Conservation (phyloP, 768 basidiomycete species). For the Mycena maculata region DNA sequence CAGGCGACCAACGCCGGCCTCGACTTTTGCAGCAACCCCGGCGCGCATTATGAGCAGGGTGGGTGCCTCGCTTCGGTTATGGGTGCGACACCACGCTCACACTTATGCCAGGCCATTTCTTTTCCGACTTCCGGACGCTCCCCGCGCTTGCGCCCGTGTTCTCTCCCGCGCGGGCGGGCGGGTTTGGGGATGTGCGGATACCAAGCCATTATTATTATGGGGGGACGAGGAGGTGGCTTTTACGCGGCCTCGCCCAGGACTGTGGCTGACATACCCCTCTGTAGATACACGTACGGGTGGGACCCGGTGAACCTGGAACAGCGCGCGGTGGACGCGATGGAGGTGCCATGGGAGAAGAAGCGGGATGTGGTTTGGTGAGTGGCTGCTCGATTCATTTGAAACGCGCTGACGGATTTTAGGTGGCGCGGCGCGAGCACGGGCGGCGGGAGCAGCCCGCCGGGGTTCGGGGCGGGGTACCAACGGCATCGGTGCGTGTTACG, state of each 20-base stretch:
- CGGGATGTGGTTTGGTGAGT: constrained; percentile 77
- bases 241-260: background rate
- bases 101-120: constrained; percentile 78
- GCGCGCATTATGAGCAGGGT: constrained; percentile 82
- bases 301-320: constrained; percentile 79
- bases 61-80: background rate
- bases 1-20: constrained; percentile 67
- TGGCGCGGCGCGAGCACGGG: constrained; percentile 98
- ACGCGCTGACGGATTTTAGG: background rate
- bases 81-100: too few species aligned
- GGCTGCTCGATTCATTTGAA: background rate
- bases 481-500: constrained; percentile 72
- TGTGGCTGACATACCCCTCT: background rate
- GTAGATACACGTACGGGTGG: constrained; percentile 89
- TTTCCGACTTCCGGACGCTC: constrained; percentile 95
- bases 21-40: constrained; percentile 86
- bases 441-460: constrained; percentile 88
- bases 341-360: constrained; percentile 91
- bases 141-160: constrained; percentile 92
- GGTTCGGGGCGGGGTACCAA: constrained; percentile 86
- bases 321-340: constrained; percentile 86
- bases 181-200: constrained; percentile 91
- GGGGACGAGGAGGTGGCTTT: constrained; percentile 62
- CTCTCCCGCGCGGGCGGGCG: constrained; percentile 87
- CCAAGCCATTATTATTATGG: constrained; percentile 98